Percentiles rank a stretch among this genome's conserved stretches.
These are phyloP conservation scores for Ceratocystis cubensis DNA, from an alignment of 2,329 filamentous ascomycete genomes.

Conservation along the genomic window DNA sequence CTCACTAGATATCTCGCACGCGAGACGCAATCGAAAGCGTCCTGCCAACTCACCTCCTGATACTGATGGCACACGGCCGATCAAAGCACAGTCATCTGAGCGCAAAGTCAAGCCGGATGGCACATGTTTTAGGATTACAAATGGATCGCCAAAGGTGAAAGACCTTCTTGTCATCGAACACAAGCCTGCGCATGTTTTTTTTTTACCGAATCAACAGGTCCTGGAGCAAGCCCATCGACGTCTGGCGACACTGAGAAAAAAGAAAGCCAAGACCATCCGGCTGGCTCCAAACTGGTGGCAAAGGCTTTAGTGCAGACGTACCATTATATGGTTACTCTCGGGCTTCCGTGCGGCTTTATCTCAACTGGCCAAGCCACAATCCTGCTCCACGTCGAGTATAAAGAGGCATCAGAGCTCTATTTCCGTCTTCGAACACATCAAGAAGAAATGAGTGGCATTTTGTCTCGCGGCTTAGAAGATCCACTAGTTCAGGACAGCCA, in stretches of 20 bases:
- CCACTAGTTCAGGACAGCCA: too few relatives aligned
- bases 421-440: too few relatives aligned
- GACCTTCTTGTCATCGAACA: neutral
- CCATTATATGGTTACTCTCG: neutral
- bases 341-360: neutral
- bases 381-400: too few relatives aligned
- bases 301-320: neutral
- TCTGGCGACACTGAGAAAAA: too few relatives aligned
- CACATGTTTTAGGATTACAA: neutral
- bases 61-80: neutral
- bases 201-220: neutral
- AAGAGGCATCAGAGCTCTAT: too few relatives aligned
- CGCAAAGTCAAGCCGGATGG: neutral
- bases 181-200: neutral
- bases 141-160: neutral
- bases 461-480: too few relatives aligned
- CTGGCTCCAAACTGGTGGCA: neutral
- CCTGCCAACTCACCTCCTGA: neutral
- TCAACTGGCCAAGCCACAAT: neutral
- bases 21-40: neutral
- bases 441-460: too few relatives aligned
- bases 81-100: neutral
- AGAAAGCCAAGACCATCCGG: neutral
- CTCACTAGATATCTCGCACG: too few relatives aligned
- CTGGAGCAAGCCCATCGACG: too few relatives aligned